Conservation (phyloP, 768 basidiomycete genomes). For the Trametes coccinea region DNA sequence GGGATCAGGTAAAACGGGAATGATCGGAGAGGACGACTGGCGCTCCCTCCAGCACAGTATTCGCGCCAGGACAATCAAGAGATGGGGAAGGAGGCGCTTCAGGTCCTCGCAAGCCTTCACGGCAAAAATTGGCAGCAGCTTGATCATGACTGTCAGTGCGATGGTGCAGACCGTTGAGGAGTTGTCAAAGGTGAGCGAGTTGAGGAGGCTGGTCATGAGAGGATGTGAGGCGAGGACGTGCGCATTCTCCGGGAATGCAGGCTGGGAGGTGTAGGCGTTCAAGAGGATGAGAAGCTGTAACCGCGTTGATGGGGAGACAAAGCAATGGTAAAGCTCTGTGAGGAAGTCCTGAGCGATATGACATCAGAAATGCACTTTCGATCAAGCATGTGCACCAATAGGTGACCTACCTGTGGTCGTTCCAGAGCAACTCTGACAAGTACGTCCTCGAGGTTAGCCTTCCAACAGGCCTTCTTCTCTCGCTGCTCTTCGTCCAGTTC, state of each 20-base stretch:
- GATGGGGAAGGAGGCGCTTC: slow-evolving; percentile 58
- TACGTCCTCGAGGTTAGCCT: slow-evolving; percentile 75
- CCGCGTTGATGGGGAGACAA: slow-evolving; percentile 57
- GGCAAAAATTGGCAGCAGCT: slow-evolving; percentile 74
- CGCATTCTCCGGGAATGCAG: slow-evolving; percentile 48
- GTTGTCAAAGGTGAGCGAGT: slow-evolving; percentile 71
- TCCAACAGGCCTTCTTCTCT: slow-evolving; percentile 65
- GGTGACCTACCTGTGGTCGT: slow-evolving; percentile 57
- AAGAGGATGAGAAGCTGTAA: slow-evolving; percentile 72
- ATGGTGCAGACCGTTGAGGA: slow-evolving; percentile 71
- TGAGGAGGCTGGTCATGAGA: slow-evolving; percentile 62
- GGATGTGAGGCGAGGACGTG: slow-evolving; percentile 57
- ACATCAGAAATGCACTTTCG: slow-evolving; percentile 1
- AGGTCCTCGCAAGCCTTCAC: slow-evolving; percentile 58
- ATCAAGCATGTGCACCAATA: background rate
- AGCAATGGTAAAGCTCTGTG: slow-evolving; percentile 64
- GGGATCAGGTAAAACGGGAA: slow-evolving; percentile 21
- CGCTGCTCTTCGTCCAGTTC: slow-evolving; percentile 63
- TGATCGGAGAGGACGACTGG: slow-evolving; percentile 32
- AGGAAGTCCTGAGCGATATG: slow-evolving; percentile 58
- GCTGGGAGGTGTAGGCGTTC: slow-evolving; percentile 57
- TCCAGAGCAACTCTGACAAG: slow-evolving; percentile 64
- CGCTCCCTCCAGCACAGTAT: slow-evolving; percentile 75
- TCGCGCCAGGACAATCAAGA: slow-evolving; percentile 68
- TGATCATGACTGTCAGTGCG: slow-evolving; percentile 62